Evolutionary conservation across 768 basidiomycete genomes (phyloP), one percentile per base, ranked within the genome.

Genomic region (Tricholoma terreum): DNA sequence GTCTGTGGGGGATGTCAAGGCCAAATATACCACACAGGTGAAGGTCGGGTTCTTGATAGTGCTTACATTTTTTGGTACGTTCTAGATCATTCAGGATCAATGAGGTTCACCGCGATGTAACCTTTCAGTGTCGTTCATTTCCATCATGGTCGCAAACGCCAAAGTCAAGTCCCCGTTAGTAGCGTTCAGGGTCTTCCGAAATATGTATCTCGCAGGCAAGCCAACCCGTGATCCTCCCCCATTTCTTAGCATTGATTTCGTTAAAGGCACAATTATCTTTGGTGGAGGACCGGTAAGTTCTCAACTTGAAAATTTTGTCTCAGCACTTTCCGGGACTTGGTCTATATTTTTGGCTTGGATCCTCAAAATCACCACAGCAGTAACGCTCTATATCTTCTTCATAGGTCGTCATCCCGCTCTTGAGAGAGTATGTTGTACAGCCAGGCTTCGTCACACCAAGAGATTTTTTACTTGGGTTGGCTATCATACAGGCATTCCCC

Each of bases 401-500:
- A 27, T 46, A 46, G 45, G 83, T 84, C 9, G 82, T 84, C 33
- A 79, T 83, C 58, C 82, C 82, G 10, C 72, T 83, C 6, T 68
- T 83, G 14, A 70, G 79, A 27, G 75, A 74, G 52, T 84, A 84
- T 61, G 75, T 77, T 1, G 82, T 84, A 22, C 73, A 76, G 19
- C 71, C 72, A 31, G 79, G 77, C 19, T 81, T 80, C 80, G 81
- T 84, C 27, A 72, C 74, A 19, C 73, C 79, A 8, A 73, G 80
- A 45, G 80, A 84, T 67, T 84, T 84, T 63, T 70, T 84, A 21
- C 69, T 83, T 30, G 81, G 81, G 6, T 72, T 82, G 27, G 81
- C 81, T 19, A 73, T 81, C 48, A 72, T 78, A 49, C 80, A 77
- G 63, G 78, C 76, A 9, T 67, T 78, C 61, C 80, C 80, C 1